Percentiles rank a stretch among this genome's conserved stretches.
phyloP scores from a whole-genome alignment of 768 basidiomycete species.

The Heimioporus sp. region DNA sequence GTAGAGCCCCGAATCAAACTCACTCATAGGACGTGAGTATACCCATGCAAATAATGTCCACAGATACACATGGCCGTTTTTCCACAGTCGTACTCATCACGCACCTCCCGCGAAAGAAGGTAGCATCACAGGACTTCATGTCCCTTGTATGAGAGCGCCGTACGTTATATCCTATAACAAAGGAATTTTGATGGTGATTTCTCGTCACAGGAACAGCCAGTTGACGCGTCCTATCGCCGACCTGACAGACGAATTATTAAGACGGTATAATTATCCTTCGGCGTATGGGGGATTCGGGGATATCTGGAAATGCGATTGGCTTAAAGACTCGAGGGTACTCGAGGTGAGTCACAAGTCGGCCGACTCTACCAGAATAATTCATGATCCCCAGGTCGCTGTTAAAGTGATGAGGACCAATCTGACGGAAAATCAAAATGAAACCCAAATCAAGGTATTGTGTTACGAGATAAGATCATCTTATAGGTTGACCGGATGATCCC shows the following conservation, averaged over 20 bases:
- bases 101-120: not conserved
- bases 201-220: not conserved
- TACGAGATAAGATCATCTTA: not conserved
- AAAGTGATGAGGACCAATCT: constrained; percentile 25
- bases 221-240: constrained; percentile 5
- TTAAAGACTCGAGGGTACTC: constrained; percentile 13
- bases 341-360: constrained; percentile 14
- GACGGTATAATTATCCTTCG: constrained; percentile 18
- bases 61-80: not conserved
- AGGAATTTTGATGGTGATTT: not conserved
- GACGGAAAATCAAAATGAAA: constrained; percentile 1
- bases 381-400: constrained; percentile 23
- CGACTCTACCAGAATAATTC: not conserved
- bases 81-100: not conserved
- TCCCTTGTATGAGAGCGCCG: not conserved
- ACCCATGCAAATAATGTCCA: too few species aligned
- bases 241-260: constrained; percentile 11
- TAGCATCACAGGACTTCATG: not conserved
- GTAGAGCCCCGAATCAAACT: not conserved
- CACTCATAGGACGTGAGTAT: constrained; percentile 1
- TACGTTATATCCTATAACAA: constrained; percentile 1
- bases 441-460: constrained; percentile 11
- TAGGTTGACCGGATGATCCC: not conserved
- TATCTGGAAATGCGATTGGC: constrained; percentile 25
- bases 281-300: constrained; percentile 23